Percentiles rank a stretch among this genome's conserved stretches.
Evolutionary conservation across 768 basidiomycete genomes (phyloP).

Genomic region (Dacryopinax primogenitus): DNA sequence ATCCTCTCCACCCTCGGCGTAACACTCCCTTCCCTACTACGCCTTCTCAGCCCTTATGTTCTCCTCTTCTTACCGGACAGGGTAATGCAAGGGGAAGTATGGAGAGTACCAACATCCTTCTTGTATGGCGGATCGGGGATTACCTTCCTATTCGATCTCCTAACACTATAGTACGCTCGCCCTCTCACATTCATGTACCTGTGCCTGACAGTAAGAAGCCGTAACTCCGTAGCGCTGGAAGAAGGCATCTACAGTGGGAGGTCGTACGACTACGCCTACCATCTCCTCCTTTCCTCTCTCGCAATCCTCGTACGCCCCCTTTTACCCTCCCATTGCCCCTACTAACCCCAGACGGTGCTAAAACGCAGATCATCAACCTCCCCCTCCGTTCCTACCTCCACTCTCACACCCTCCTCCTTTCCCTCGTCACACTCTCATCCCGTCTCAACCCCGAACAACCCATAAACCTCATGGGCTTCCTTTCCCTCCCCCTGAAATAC

Average conservation of each 20-base stretch:
- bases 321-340: constrained; percentile 8
- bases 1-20: constrained; percentile 47
- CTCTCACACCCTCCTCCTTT: constrained; percentile 51
- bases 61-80: constrained; percentile 41
- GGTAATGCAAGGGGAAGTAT: constrained; percentile 21
- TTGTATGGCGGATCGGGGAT: constrained; percentile 43
- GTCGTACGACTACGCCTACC: constrained; percentile 69
- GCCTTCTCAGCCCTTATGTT: constrained; percentile 40
- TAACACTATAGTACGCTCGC: constrained; percentile 54
- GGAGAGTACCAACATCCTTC: constrained; percentile 29
- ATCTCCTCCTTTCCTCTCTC: constrained; percentile 42
- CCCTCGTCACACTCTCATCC: constrained; percentile 56
- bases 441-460: constrained; percentile 49
- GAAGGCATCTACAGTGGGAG: constrained; percentile 41
- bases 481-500: constrained; percentile 59
- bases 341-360: background rate
- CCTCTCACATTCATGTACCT: background rate
- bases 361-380: constrained; percentile 43
- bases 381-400: constrained; percentile 48
- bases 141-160: constrained; percentile 48
- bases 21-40: constrained; percentile 44
- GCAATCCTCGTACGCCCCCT: constrained; percentile 45
- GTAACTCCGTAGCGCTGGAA: constrained; percentile 54
- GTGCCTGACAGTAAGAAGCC: constrained; percentile 31
- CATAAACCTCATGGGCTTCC: constrained; percentile 65